Evolutionary conservation across 1,284 basidiomycete species (phyloP).

Genomic region (Salmacisia buchloeana): DNA sequence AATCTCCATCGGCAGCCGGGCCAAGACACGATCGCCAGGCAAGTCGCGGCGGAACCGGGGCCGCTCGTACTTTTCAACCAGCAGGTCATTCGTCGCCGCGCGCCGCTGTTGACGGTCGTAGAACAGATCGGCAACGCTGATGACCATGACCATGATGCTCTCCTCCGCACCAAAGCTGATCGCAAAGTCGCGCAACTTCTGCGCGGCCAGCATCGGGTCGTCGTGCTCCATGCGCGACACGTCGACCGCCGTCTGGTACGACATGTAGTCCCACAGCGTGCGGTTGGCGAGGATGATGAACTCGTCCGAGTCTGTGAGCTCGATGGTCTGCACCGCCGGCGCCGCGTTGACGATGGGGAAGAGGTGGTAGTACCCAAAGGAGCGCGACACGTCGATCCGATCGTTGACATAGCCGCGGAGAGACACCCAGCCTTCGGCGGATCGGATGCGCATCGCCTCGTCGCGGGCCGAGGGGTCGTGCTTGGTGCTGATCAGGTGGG

Average conservation of each 20-base stretch:
- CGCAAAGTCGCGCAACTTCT: constrained; percentile 92
- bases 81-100: constrained; percentile 16
- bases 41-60: constrained; percentile 30
- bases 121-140: constrained; percentile 77
- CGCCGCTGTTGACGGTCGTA: constrained; percentile 15
- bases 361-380: constrained; percentile 89
- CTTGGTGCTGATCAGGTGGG: constrained; percentile 69
- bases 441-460: constrained; percentile 80
- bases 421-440: constrained; percentile 92
- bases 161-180: constrained; percentile 93
- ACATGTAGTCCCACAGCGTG: constrained; percentile 88
- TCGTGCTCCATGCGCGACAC: constrained; percentile 76
- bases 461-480: constrained; percentile 85
- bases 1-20: constrained; percentile 71
- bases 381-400: constrained; percentile 81
- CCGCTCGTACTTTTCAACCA: constrained; percentile 38
- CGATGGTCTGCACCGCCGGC: constrained; percentile 69
- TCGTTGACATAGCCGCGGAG: constrained; percentile 90
- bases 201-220: constrained; percentile 94
- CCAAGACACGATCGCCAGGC: constrained; percentile 52
- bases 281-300: constrained; percentile 93
- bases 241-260: constrained; percentile 93
- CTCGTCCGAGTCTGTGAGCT: constrained; percentile 80
- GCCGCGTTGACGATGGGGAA: constrained; percentile 85
- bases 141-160: constrained; percentile 96